Evolutionary conservation across 2,329 filamentous ascomycete species (phyloP), one percentile per base, ranked within the genome.

Genomic region (Boeremia exigua): DNA sequence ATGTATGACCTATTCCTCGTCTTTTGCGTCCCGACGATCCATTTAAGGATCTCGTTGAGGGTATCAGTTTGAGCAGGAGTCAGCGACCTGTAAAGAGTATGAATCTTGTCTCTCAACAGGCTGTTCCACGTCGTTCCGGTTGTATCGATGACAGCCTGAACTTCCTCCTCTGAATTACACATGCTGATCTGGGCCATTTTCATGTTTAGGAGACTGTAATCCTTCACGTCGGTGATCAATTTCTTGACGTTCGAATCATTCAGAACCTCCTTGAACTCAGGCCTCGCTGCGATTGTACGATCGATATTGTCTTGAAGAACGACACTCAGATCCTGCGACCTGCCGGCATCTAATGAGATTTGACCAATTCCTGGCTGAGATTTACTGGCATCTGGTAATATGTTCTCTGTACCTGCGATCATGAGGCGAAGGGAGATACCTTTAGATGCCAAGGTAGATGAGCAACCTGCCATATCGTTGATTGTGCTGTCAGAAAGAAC

Each of bases 101-200:
- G 48, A 0, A 48, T 23, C 1, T n/a, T 53, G 15, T 55, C 39
- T 23, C 47, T 44, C 4, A 51, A 30, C 0, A 54, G 29, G 3
- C 39, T 46, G 8, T 47, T 2, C 32, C 29, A 60, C 29, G 32
- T 64, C 59, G 3, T 52, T 44, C 2, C 38, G 0, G 51, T 55
- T 8, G 53, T 62, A 1, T 48, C 56, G n/a, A 64, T 62, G 25
- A 62, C 45, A 0, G 55, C 53, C 17, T 49, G 50, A 19, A 65
- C 55, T 15, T 56, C 44, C n/a, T 43, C 29, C 28, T 62, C 59
- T 4, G 62, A 61, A 29, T 65, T 51, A 44, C 61, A 65, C 3
- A 58, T 38, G 10, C 57, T 54, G 29, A 65, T 62, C 32, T 59
- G 46, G 2, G 51, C 51, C 2, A 62, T 38, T 38, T 65, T 65